phyloP scores from a whole-genome alignment of 371 early-diverging fungal genomes.

The Rhizopus delemar region DNA sequence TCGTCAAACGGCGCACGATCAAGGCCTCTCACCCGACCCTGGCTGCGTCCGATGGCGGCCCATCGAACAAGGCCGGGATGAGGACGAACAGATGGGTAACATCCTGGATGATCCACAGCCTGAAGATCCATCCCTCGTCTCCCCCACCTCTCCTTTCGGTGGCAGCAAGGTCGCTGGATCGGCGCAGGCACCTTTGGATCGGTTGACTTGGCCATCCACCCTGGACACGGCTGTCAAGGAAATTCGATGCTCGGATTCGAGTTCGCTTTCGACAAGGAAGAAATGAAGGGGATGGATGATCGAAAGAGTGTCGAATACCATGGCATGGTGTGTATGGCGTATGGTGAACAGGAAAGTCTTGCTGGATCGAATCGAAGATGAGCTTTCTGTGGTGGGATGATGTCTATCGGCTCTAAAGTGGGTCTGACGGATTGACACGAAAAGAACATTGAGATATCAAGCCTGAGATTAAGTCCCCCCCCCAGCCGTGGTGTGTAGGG shows the following conservation, averaged over 20 bases:
- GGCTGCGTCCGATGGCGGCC: constrained; percentile 57
- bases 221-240: constrained; percentile 92
- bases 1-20: constrained; percentile 42
- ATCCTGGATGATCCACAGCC: constrained; percentile 77
- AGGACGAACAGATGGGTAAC: constrained; percentile 68
- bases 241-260: constrained; percentile 81
- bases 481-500: background rate
- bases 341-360: constrained; percentile 82
- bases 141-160: constrained; percentile 77
- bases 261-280: constrained; percentile 71
- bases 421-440: constrained; percentile 87
- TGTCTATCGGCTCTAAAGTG: constrained; percentile 84
- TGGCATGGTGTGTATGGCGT: constrained; percentile 92
- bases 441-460: constrained; percentile 89
- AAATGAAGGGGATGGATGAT: constrained; percentile 90
- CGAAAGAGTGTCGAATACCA: constrained; percentile 90
- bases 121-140: constrained; percentile 76
- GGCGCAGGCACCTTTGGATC: constrained; percentile 89
- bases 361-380: constrained; percentile 77
- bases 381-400: constrained; percentile 71
- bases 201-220: constrained; percentile 81
- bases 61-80: constrained; percentile 54
- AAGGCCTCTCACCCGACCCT: constrained; percentile 42
- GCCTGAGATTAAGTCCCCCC: constrained; percentile 65
- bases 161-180: constrained; percentile 86